Conservation (phyloP, 2,329 filamentous ascomycete species). For the Tympanopsis confertula region DNA sequence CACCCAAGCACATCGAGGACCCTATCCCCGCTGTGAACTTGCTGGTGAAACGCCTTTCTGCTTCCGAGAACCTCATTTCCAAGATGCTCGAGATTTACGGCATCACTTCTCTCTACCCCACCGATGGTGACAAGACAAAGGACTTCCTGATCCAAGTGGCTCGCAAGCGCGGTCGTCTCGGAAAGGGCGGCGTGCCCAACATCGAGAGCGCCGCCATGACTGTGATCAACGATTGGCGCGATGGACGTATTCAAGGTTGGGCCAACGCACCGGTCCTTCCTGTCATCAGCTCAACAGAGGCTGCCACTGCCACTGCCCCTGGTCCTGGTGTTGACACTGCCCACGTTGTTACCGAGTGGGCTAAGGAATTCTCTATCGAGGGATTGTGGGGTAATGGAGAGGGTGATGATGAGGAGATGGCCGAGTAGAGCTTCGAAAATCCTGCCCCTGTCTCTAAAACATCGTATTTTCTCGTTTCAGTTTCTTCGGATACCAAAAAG, state of each 20-base stretch:
- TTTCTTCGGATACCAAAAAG: constrained; percentile 1
- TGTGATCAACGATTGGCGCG: constrained; percentile 92
- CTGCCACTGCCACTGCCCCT: neutral
- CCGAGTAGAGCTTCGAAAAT: constrained; percentile 1
- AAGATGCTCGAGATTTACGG: constrained; percentile 78
- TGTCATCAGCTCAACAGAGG: constrained; percentile 16
- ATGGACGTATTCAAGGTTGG: constrained; percentile 91
- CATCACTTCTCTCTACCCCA: constrained; percentile 60
- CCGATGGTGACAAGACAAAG: constrained; percentile 65
- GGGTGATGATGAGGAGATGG: constrained; percentile 1
- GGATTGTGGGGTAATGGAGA: constrained; percentile 60
- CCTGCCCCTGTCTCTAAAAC: too few species aligned
- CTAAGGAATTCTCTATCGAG: constrained; percentile 87
- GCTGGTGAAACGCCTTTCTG: constrained; percentile 69
- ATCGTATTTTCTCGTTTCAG: neutral
- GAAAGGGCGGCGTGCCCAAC: constrained; percentile 84
- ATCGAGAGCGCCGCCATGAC: constrained; percentile 77
- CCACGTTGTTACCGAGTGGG: constrained; percentile 84
- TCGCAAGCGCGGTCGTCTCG: constrained; percentile 78
- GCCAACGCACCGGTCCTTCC: constrained; percentile 61
- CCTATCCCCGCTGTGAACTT: constrained; percentile 77
- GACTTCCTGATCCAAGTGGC: constrained; percentile 94
- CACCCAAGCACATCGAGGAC: constrained; percentile 87
- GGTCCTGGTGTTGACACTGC: constrained; percentile 27
- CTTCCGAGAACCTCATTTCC: constrained; percentile 60